These are phyloP conservation scores for Fusarium duplospermum DNA, from an alignment of 2,329 filamentous ascomycete genomes.

Conservation along the genomic window DNA sequence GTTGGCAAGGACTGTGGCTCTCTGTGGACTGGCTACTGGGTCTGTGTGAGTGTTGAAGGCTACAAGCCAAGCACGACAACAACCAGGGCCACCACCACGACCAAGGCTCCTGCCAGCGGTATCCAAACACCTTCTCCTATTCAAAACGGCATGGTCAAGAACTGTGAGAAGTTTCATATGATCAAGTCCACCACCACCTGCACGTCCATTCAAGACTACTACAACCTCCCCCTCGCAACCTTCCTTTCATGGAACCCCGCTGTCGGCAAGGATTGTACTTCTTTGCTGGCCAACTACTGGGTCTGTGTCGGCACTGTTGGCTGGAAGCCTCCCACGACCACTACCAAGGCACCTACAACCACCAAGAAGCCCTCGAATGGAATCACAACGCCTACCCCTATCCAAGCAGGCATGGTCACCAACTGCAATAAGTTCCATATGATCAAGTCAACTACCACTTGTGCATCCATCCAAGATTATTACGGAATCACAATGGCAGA, in stretches of 20 bases:
- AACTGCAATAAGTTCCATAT: not conserved
- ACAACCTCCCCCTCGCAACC: slow-evolving; percentile 8
- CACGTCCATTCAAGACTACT: slow-evolving; percentile 4
- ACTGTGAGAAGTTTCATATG: slow-evolving; percentile 37
- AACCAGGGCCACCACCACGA: not conserved
- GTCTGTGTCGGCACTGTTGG: not conserved
- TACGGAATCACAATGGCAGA: not conserved
- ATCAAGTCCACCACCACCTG: slow-evolving; percentile 25
- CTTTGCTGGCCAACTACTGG: slow-evolving; percentile 10
- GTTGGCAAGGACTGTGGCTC: not conserved
- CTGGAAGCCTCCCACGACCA: not conserved
- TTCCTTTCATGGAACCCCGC: slow-evolving; percentile 36
- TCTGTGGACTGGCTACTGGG: not conserved
- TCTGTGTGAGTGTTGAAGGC: not conserved
- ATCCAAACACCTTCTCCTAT: not conserved
- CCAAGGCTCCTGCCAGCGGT: not conserved
- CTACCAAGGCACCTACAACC: not conserved
- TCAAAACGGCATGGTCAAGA: slow-evolving; percentile 31
- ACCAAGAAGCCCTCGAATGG: slow-evolving; percentile 17
- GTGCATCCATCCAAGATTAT: not conserved
- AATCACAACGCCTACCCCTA: slow-evolving; percentile 40
- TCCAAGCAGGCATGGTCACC: not conserved
- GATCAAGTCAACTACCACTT: not conserved
- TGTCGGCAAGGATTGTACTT: slow-evolving; percentile 15
- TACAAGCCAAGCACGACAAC: not conserved